Evolutionary conservation across 148 eudicot genomes (phyloP), one percentile per base, ranked within the genome.

Genomic region (Euryodendron excelsum): DNA sequence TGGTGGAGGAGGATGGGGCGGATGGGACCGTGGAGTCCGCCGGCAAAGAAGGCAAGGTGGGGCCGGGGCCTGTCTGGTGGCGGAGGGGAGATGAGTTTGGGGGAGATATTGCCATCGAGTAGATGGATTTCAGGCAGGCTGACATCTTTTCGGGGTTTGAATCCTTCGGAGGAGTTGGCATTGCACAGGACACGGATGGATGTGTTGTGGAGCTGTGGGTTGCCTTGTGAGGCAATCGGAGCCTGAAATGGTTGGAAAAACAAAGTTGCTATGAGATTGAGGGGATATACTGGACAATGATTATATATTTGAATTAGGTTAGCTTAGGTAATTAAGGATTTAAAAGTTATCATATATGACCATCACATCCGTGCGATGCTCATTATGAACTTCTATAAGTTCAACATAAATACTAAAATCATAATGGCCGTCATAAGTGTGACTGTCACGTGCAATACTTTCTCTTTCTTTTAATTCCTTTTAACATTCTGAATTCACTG

Each of bases 151-250:
- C 86, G 89, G 41, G 99, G 94, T 80, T 86, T 85, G 86, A 95
- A 96, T 21, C 98, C 98, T 73, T 96, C 98, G 0, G 99, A 91
- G 78, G 98, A 87, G 80, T 96, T 96, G 70, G 98, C 99, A 76
- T 96, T 96, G 92, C 99, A 96, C 2, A 96, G 64, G 14, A 88
- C 97, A 50, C 99, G 80, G 73, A 96, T 93, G 27, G 99, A 89
- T 37, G 80, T 90, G 85, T 90, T 96, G 88, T 88, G 89, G 28
- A 96, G 89, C 53, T 79, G 61, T 44, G 85, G 27, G 79, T 89
- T 82, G 13, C 94, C 99, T 64, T 30, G 5, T 56, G 98, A 85
- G 72, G 92, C 91, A 66, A 59, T 81, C 37, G 99, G 99, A n/a
- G 88, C 98, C 97, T 95, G 91, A 81, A 85, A 41, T 79, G 70